Evolutionary conservation across 73 alveolate species (phyloP), one percentile per base, ranked within the genome.

Genomic region (Urostyla sp.): DNA sequence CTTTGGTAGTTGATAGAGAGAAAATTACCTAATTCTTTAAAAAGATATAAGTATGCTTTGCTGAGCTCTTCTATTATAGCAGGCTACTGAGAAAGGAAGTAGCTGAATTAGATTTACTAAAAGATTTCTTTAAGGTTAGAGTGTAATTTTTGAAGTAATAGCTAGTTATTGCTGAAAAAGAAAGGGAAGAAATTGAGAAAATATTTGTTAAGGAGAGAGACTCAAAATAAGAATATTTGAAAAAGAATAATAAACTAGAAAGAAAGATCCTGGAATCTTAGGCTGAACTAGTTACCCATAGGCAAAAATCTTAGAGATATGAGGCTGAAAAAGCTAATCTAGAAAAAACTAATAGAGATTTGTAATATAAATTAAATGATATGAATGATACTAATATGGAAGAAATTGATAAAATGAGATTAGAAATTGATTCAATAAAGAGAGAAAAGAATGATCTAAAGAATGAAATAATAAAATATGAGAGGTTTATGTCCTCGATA

Each of bases 1-100:
- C 49, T 3, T 27, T 69, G 16, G 55, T 69, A 13, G 69, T 45
- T 27, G 83, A 69, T 24, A 45, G 44, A 48, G 83, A 69, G 21
- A 69, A 69, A 48, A 69, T 69, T 36, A 49, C 83, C 10, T 49
- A 48, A 30, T 55, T 69, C 1, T 69, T 69, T 24, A 69, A 69
- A 54, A 18, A 31, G 36, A 69, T 69, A 30, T 37, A 69, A 27
- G 15, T 23, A 10, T 45, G 72, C 13, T 69, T 37, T 35, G 11
- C 83, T 8, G 83, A 69, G 34, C 40, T 69, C 10, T 69, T 69
- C 72, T 48, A 27, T 32, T 69, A 69, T 23, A 3, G 20, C 30
- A 24, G 83, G n/a, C 3, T 46, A 21, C 72, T 69, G 18, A 46
- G 30, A 34, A 2, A 35, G 30, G 83, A 69, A 69, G 24, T 35